Percentiles rank a stretch among this genome's conserved stretches.
phyloP scores from a whole-genome alignment of 2,329 filamentous ascomycete genomes.

The Phoma sp. region DNA sequence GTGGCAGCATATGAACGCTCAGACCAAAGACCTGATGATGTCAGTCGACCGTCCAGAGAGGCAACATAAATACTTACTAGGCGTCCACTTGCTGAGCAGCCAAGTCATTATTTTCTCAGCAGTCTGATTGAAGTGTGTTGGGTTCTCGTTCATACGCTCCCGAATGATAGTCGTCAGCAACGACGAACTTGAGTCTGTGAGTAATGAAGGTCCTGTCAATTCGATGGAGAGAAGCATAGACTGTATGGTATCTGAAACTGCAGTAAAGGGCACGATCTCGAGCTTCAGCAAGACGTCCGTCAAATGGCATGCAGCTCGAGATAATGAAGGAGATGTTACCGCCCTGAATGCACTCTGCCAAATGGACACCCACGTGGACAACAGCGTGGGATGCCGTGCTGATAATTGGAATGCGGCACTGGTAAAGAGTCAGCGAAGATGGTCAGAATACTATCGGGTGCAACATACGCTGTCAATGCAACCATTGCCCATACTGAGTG shows the following conservation, averaged over 20 bases:
- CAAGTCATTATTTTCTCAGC: slow-evolving; percentile 79
- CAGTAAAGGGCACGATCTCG: slow-evolving; percentile 71
- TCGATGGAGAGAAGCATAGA: slow-evolving; percentile 79
- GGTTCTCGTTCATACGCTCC: slow-evolving; percentile 70
- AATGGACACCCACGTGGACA: slow-evolving; percentile 69
- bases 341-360: slow-evolving; percentile 79
- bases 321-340: slow-evolving; percentile 73
- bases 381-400: slow-evolving; percentile 44
- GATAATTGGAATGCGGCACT: slow-evolving; percentile 43
- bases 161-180: slow-evolving; percentile 76
- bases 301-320: slow-evolving; percentile 78
- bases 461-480: slow-evolving; percentile 75
- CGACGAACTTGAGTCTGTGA: slow-evolving; percentile 80
- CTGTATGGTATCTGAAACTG: slow-evolving; percentile 73
- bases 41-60: slow-evolving; percentile 15
- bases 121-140: slow-evolving; percentile 71
- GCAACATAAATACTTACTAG: slow-evolving; percentile 63
- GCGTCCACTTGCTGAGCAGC: slow-evolving; percentile 83
- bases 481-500: slow-evolving; percentile 82
- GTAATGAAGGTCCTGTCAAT: slow-evolving; percentile 76
- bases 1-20: slow-evolving; percentile 73
- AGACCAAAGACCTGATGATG: slow-evolving; percentile 51
- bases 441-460: background rate
- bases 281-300: slow-evolving; percentile 72
- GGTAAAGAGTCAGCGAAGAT: background rate